Evolutionary conservation across 2,329 filamentous ascomycete species (phyloP), one percentile per base, ranked within the genome.

Genomic region (Coniochaeta pulveracea): DNA sequence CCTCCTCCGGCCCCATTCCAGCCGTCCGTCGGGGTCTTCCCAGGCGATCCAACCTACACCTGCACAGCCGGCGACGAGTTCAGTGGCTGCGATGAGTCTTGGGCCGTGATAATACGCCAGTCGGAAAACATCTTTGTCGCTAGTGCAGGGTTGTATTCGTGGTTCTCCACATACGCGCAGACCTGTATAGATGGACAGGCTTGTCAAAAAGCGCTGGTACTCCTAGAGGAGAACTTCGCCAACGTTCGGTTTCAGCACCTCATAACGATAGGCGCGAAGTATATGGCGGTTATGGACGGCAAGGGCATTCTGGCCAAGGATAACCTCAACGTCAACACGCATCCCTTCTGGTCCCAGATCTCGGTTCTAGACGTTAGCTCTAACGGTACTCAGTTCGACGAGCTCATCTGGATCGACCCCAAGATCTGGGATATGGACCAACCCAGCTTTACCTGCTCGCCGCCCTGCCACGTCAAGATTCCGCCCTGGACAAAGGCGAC

Each of bases 371-470:
- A 41, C 23, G 75, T 41, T 19, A 24, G 21, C 15, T 39, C 29
- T 21, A 24, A 38, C 25, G 34, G 34, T 23, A 15, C 37, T 5
- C 32, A 43, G 16, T 40, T 43, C 30, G 24, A 36, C 29, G 40
- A 47, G 6, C 6, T 46, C 9, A 4, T 47, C 12, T 52, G 48
- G 50, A 33, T 47, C 28, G 42, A 51, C 27, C 49, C 47, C 2
- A 34, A 25, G 8, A 49, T 54, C 18, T 55, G 50, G 51, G 37
- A 50, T 3, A 47, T 50, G 50, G 47, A 46, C 4, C 19, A 43
- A 34, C 51, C 52, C 1, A 7, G 34, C 4, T 48, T 55, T 30
- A 43, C 43, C 9, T 56, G 50, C 41, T 19, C 28, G 4, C 38
- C 43, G 14, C 51, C 50, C 10, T 56, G 50, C 38, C 30, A 12